These are phyloP conservation scores for Alternaria postmessia DNA, from an alignment of 2,329 filamentous ascomycete species.

Conservation along the genomic window DNA sequence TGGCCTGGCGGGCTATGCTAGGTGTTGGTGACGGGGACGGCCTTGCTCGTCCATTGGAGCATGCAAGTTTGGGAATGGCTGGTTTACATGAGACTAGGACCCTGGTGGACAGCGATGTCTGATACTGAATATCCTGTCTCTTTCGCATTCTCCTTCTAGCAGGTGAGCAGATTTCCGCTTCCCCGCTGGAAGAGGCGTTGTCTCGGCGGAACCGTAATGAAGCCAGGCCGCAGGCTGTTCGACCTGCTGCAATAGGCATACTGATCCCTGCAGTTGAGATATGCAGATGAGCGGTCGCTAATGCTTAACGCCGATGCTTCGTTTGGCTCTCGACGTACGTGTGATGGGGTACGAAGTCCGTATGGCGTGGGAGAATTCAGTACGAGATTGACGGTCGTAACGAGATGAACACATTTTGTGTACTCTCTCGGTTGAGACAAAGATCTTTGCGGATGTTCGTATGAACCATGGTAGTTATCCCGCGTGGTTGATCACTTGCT, in stretches of 20 bases:
- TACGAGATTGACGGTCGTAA: not conserved
- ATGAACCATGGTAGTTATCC: not conserved
- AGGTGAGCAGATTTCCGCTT: not conserved
- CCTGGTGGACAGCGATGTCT: not conserved
- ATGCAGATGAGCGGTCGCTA: not conserved
- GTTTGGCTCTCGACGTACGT: not conserved
- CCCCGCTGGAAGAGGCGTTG: not conserved
- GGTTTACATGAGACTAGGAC: not conserved
- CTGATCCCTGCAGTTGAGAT: not conserved
- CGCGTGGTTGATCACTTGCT: not conserved
- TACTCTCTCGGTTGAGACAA: not conserved
- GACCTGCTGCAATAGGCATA: not conserved
- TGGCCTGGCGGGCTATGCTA: slow-evolving; percentile 12
- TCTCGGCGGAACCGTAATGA: not conserved
- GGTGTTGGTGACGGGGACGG: slow-evolving; percentile 37
- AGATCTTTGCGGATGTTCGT: not conserved
- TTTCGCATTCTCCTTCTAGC: not conserved
- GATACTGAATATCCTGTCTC: not conserved
- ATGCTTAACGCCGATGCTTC: not conserved
- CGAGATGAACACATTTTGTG: not conserved
- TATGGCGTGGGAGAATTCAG: not conserved
- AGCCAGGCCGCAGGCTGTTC: not conserved
- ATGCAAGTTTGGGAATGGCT: not conserved
- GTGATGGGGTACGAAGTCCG: not conserved
- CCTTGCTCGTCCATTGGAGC: not conserved